phyloP scores from a whole-genome alignment of 2,329 filamentous ascomycete genomes.

The Cryphonectria japonica region DNA sequence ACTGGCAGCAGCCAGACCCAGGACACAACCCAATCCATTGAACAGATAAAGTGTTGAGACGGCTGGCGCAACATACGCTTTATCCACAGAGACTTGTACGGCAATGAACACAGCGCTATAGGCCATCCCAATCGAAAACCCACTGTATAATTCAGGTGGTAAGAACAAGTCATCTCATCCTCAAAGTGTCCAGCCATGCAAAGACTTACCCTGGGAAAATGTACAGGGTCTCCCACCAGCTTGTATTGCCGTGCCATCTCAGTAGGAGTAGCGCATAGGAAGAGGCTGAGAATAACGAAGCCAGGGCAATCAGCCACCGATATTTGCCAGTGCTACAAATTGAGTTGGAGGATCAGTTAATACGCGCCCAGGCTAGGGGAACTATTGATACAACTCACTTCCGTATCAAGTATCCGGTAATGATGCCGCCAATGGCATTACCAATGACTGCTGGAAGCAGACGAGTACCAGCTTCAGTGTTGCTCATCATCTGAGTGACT shows the following conservation, averaged over 20 bases:
- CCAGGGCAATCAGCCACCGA: conserved; percentile 56
- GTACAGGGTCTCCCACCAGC: conserved; percentile 59
- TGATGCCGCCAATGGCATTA: conserved; percentile 66
- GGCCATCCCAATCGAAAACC: conserved; percentile 46
- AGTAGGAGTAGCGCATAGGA: conserved; percentile 58
- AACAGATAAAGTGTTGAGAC: conserved; percentile 47
- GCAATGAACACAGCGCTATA: conserved; percentile 48
- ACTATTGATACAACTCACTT: conserved; percentile 35
- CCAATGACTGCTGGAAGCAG: conserved; percentile 70
- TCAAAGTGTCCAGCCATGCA: background rate
- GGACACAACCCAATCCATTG: conserved; percentile 42
- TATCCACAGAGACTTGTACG: conserved; percentile 45
- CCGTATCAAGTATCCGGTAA: conserved; percentile 61
- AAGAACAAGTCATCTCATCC: background rate
- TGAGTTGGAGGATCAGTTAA: background rate
- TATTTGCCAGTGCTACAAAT: conserved; percentile 59
- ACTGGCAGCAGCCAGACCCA: conserved; percentile 45
- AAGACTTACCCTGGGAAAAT: conserved; percentile 54
- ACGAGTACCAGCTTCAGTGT: conserved; percentile 61
- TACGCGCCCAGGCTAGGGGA: background rate
- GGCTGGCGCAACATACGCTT: conserved; percentile 44
- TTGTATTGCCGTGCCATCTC: conserved; percentile 64
- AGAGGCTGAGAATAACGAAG: conserved; percentile 52
- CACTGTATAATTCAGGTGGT: conserved; percentile 33
- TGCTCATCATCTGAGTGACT: conserved; percentile 60